These are phyloP conservation scores for Diplocarpon rosae DNA, from an alignment of 2,329 filamentous ascomycete species.

Conservation along the genomic window DNA sequence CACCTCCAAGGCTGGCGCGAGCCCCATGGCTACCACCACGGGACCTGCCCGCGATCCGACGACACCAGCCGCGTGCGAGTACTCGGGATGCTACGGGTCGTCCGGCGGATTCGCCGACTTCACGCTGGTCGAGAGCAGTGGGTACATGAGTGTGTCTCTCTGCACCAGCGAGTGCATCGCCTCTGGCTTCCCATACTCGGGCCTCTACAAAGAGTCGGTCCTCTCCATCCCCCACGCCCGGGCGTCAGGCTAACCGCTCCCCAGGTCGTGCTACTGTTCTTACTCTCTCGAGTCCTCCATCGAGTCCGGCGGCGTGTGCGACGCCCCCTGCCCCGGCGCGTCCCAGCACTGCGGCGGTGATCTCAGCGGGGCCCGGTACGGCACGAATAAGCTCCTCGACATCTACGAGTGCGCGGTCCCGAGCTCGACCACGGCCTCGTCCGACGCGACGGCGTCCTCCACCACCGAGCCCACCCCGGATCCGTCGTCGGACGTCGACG, in stretches of 20 bases:
- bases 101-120: conserved; percentile 2
- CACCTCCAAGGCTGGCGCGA: too few species aligned
- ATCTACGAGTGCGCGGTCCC: conserved; percentile 2
- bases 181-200: conserved; percentile 5
- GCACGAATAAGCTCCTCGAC: conserved; percentile 2
- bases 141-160: conserved; percentile 3
- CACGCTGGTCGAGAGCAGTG: conserved; percentile 4
- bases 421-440: background rate
- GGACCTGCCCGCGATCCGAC: background rate
- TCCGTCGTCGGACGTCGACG: conserved; percentile 2
- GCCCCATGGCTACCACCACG: background rate
- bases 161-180: conserved; percentile 8
- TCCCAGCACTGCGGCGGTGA: background rate
- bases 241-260: background rate
- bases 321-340: conserved; percentile 1
- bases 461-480: conserved; percentile 1
- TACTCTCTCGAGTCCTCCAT: background rate
- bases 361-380: background rate
- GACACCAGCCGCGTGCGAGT: background rate
- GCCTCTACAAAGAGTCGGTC: conserved; percentile 1
- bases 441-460: background rate
- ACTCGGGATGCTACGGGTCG: conserved; percentile 5
- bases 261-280: conserved; percentile 4
- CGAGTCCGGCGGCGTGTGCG: background rate
- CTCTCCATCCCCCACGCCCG: too few species aligned